Conservation (phyloP, 768 basidiomycete genomes). For the Psilocybe tampanensis region DNA sequence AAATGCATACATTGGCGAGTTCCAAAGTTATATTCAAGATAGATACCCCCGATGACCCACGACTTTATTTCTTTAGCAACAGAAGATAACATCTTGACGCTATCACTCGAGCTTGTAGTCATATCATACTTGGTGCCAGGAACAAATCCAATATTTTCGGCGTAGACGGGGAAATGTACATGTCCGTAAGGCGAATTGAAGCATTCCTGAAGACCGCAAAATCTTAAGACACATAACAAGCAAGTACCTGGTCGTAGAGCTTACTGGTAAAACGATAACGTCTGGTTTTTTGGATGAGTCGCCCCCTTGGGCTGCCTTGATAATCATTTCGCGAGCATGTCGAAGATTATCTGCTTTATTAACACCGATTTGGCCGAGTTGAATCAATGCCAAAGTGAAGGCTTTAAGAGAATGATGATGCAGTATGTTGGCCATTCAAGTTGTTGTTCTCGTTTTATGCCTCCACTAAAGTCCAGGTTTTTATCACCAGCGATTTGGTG, state of each 20-base stretch:
- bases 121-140: conserved; percentile 62
- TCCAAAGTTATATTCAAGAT: not conserved
- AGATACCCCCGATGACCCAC: conserved; percentile 92
- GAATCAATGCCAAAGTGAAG: conserved; percentile 88
- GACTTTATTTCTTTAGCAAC: conserved; percentile 75
- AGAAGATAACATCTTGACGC: conserved; percentile 78
- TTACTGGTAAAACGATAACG: conserved; percentile 82
- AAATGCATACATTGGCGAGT: not conserved
- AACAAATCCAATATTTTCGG: conserved; percentile 73
- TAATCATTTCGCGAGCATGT: conserved; percentile 81
- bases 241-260: conserved; percentile 23
- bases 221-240: not conserved
- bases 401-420: conserved; percentile 24
- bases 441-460: no score
- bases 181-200: conserved; percentile 89
- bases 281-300: conserved; percentile 65
- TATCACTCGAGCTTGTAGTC: conserved; percentile 62
- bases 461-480: no score
- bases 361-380: conserved; percentile 74
- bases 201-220: conserved; percentile 60
- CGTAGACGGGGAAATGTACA: conserved; percentile 78
- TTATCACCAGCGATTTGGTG: no score
- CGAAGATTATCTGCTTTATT: conserved; percentile 80
- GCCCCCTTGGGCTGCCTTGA: conserved; percentile 57
- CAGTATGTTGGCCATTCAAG: not conserved